Percentiles rank a stretch among this genome's conserved stretches.
Conservation (phyloP, 345 rosid species). For the Streptanthus diversifolius region DNA sequence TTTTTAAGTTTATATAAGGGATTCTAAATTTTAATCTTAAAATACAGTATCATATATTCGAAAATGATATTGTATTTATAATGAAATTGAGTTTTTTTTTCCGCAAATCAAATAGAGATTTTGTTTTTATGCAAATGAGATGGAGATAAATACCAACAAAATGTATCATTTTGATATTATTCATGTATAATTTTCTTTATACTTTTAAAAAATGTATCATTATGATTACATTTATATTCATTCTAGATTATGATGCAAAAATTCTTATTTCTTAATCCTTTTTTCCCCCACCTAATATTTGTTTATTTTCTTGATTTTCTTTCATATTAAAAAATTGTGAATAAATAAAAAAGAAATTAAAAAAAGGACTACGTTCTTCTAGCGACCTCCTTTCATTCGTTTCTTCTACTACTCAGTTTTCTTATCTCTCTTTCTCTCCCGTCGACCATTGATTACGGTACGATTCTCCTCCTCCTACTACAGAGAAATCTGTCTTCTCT, state of each 20-base stretch:
- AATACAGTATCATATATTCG: too few species aligned
- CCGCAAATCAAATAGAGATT: too few species aligned
- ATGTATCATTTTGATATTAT: too few species aligned
- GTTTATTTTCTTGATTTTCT: background rate
- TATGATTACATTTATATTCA: background rate
- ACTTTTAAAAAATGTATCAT: background rate
- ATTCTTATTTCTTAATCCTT: background rate
- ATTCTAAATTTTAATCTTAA: too few species aligned
- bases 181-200: too few species aligned
- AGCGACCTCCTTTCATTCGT: conserved; percentile 31
- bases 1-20: too few species aligned
- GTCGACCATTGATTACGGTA: conserved; percentile 23
- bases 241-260: background rate
- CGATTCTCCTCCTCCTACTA: background rate
- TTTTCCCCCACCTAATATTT: background rate
- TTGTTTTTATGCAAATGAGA: too few species aligned
- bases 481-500: background rate
- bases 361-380: conserved; percentile 5
- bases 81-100: too few species aligned
- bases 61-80: too few species aligned
- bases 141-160: background rate
- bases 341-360: background rate
- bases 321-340: background rate
- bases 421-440: conserved; percentile 19
- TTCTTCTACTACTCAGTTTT: background rate